Evolutionary conservation across 257 asterid genomes (phyloP).

Genomic region (Nicotiana tomentosiformis): DNA sequence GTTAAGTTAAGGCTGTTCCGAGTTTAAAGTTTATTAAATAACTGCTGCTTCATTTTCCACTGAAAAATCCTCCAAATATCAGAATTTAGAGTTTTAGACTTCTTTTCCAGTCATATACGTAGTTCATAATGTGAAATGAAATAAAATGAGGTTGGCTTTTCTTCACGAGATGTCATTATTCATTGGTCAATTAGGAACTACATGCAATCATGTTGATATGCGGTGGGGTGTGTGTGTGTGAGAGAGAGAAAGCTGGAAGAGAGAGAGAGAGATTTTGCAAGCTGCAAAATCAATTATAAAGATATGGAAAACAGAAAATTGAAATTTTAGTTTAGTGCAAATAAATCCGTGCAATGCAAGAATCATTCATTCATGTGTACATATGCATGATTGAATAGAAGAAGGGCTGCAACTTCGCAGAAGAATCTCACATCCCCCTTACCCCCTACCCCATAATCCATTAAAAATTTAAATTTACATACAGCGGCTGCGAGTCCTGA

Average conservation of each 20-base stretch:
- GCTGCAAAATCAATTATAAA: conserved; percentile 5
- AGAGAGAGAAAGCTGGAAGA: conserved; percentile 3
- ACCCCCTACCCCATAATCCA: background rate
- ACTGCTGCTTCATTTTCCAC: no score
- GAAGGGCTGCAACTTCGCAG: conserved; percentile 18
- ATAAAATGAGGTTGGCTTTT: background rate
- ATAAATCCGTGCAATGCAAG: conserved; percentile 20
- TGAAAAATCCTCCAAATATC: no score
- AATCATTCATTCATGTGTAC: conserved; percentile 30
- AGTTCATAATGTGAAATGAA: background rate
- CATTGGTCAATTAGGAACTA: background rate
- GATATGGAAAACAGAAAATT: background rate
- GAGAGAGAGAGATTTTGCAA: background rate
- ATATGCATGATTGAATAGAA: conserved; percentile 13
- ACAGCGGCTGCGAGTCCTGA: no score
- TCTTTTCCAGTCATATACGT: no score
- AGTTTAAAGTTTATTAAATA: no score
- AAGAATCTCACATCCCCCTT: conserved; percentile 2
- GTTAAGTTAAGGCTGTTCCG: no score
- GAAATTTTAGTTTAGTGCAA: background rate
- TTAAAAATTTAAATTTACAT: no score
- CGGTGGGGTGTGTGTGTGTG: conserved; percentile 5
- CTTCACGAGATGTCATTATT: background rate
- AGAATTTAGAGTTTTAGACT: no score
- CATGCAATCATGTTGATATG: conserved; percentile 8